phyloP scores from a whole-genome alignment of 257 asterid genomes.

The Przewalskia tangutica region DNA sequence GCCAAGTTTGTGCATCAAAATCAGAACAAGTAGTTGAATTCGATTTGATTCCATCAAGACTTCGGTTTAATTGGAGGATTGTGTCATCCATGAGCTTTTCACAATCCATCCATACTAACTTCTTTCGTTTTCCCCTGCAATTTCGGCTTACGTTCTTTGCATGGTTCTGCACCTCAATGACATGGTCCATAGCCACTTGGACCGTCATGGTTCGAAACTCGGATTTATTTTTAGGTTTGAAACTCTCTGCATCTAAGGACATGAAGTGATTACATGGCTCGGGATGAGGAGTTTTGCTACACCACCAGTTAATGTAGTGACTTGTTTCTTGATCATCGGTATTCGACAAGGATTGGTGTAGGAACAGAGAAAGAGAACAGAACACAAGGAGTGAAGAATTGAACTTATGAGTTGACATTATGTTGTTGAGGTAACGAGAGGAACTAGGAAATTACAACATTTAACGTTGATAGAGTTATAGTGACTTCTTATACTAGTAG shows the following conservation, averaged over 20 bases:
- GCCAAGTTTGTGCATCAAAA: slow-evolving; percentile 70
- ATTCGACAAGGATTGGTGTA: slow-evolving; percentile 4
- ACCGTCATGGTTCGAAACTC: slow-evolving; percentile 45
- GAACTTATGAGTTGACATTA: not conserved
- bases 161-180: slow-evolving; percentile 18
- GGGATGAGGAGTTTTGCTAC: slow-evolving; percentile 60
- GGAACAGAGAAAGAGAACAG: slow-evolving; percentile 10
- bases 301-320: slow-evolving; percentile 43
- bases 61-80: slow-evolving; percentile 34
- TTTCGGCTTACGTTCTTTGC: slow-evolving; percentile 16
- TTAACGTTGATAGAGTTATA: not conserved
- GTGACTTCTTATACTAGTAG: not conserved
- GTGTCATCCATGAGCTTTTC: slow-evolving; percentile 38
- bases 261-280: slow-evolving; percentile 39
- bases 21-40: slow-evolving; percentile 17
- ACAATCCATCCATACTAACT: slow-evolving; percentile 35
- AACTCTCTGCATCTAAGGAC: slow-evolving; percentile 11
- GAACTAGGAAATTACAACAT: not conserved
- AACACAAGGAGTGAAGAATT: not conserved
- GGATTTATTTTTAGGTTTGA: slow-evolving; percentile 20
- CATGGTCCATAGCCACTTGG: slow-evolving; percentile 44
- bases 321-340: not conserved
- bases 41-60: slow-evolving; percentile 19
- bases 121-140: slow-evolving; percentile 19
- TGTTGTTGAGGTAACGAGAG: not conserved